These are phyloP conservation scores for Collybia sordida DNA, from an alignment of 768 basidiomycete genomes.

Conservation along the genomic window DNA sequence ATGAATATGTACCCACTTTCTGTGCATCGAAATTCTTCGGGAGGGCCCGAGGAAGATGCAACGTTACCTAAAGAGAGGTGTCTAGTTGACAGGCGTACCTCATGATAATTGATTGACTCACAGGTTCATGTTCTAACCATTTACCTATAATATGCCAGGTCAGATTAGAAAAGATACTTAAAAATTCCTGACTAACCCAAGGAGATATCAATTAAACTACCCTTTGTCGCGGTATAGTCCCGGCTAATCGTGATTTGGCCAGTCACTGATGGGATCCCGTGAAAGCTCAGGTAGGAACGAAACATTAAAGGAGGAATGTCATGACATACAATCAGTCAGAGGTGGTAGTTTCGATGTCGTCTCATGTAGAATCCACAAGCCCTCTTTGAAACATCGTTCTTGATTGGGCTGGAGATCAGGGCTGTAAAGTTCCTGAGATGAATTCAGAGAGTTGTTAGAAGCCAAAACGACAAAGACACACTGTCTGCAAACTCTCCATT, in stretches of 20 bases:
- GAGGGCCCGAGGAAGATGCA: conserved; percentile 35
- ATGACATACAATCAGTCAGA: conserved; percentile 36
- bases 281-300: background rate
- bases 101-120: conserved; percentile 9
- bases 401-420: conserved; percentile 28
- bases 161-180: background rate
- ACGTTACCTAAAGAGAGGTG: conserved; percentile 31
- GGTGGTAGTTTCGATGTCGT: conserved; percentile 40
- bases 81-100: background rate
- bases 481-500: conserved; percentile 43
- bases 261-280: conserved; percentile 29
- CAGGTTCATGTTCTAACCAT: conserved; percentile 40
- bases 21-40: conserved; percentile 32
- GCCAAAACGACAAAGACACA: conserved; percentile 12
- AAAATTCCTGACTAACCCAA: conserved; percentile 25
- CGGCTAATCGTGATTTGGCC: conserved; percentile 36
- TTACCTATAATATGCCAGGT: conserved; percentile 25
- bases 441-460: background rate
- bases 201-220: conserved; percentile 40
- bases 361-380: conserved; percentile 37
- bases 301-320: background rate
- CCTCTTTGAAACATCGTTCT: conserved; percentile 31
- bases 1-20: conserved; percentile 20
- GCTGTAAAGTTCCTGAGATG: conserved; percentile 32
- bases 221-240: conserved; percentile 28